Evolutionary conservation across 2,329 filamentous ascomycete genomes (phyloP), one percentile per base, ranked within the genome.

Genomic region (Sporothrix dimorphospora): DNA sequence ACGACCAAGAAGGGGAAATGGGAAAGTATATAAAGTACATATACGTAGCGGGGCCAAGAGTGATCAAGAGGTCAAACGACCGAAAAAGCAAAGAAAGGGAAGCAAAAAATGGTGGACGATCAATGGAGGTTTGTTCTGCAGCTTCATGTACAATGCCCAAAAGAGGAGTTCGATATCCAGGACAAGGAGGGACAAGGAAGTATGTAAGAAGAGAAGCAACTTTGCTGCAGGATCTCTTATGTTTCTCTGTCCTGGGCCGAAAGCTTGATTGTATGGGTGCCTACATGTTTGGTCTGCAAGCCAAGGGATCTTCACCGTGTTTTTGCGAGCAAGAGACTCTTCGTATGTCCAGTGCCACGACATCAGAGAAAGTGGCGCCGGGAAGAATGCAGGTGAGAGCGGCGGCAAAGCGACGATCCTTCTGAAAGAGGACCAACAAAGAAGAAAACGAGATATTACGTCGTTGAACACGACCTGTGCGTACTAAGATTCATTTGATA

Each of bases 231-330:
- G 63, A 67, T 49, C 42, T 47, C 40, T 47, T 9, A 47, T 47
- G 42, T 9, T 21, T n/a, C n/a, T 42, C 40, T 30, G 42, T 14
- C 57, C 11, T 63, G 38, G 57, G 21, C n/a, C 12, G 7, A 49
- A 67, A 67, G 27, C 63, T 67, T 67, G 42, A 45, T 67, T 51
- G 30, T 38, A 49, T 9, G 8, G 47, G 30, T 55, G 3, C 47
- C 65, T 68, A 40, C 47, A 34, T 68, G 65, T 19, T 7, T 51
- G 27, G 24, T 40, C 45, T 68, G 66, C 49, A 27, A 40, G 47
- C 34, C 49, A n/a, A 69, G 49, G 34, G 49, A 69, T 42, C 49
- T 69, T 45, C 66, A 67, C 65, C 65, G 65, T 53, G n/a, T 67
- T 38, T 45, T 14, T 61, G 16, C 14, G 27, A 12, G 45, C 14